Percentiles rank a stretch among this genome's conserved stretches.
phyloP scores from a whole-genome alignment of 768 basidiomycete genomes.

The Tricholoma terreum region DNA sequence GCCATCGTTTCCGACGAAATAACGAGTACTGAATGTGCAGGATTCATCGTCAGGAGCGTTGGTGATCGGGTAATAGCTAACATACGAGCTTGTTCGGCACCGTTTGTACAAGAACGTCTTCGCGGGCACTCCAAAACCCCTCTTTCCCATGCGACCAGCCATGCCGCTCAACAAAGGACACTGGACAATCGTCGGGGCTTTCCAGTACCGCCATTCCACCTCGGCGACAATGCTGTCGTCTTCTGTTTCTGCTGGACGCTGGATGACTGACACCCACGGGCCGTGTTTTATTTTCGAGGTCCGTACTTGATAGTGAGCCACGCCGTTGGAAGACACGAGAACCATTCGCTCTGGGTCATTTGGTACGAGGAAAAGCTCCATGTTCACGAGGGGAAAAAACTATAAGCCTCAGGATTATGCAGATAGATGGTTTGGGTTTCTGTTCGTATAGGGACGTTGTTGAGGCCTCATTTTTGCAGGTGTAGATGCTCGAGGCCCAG shows the following conservation, averaged over 20 bases:
- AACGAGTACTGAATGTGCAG: constrained; percentile 36
- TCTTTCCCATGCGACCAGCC: constrained; percentile 22
- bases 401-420: background rate
- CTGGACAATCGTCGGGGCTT: constrained; percentile 40
- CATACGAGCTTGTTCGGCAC: constrained; percentile 40
- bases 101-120: constrained; percentile 43
- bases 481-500: background rate
- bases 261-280: constrained; percentile 36
- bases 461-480: no score
- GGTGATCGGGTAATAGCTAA: constrained; percentile 7
- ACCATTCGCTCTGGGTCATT: constrained; percentile 49
- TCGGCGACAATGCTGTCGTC: constrained; percentile 46
- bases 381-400: constrained; percentile 14
- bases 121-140: constrained; percentile 31
- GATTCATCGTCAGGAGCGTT: background rate
- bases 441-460: background rate
- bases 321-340: constrained; percentile 49
- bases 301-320: constrained; percentile 45
- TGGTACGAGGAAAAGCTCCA: constrained; percentile 53
- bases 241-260: constrained; percentile 35
- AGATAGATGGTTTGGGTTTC: no score
- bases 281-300: constrained; percentile 35
- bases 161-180: constrained; percentile 35
- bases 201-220: constrained; percentile 44
- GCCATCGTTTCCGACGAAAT: constrained; percentile 49